Conservation (phyloP, 2,329 filamentous ascomycete species). For the Rhynchosporium secalis region DNA sequence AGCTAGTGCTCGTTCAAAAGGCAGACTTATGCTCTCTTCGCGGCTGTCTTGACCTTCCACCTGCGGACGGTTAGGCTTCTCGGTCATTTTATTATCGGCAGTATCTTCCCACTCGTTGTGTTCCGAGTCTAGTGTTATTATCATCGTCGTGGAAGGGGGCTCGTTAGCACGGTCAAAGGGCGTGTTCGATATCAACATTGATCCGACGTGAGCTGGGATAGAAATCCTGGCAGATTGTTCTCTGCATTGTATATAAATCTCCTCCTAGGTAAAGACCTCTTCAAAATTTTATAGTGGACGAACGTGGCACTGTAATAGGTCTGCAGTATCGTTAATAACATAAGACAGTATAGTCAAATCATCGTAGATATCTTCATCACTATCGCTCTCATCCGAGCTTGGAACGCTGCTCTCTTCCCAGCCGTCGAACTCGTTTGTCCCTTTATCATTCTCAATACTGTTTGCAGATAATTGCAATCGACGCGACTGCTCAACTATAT, state of each 20-base stretch:
- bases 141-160: neutral
- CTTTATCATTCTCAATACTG: neutral
- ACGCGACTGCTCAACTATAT: neutral
- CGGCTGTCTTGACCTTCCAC: neutral
- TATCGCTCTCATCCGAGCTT: neutral
- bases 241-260: neutral
- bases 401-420: neutral
- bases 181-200: neutral
- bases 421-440: neutral
- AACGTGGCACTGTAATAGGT: neutral
- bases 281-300: neutral
- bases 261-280: neutral
- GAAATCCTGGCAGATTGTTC: neutral
- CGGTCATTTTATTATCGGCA: neutral
- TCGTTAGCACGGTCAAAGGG: neutral
- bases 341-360: neutral
- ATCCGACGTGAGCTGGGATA: neutral
- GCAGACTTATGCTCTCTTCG: neutral
- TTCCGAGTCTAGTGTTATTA: neutral
- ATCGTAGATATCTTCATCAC: neutral
- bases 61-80: neutral
- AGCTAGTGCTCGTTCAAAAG: neutral
- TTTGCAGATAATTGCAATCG: neutral
- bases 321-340: neutral
- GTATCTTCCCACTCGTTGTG: neutral